A percentile compares a stretch with the other conserved stretches of the same genome.
phyloP scores from a whole-genome alignment of 352 stramenopile species.

The Aphanomyces invadans region DNA sequence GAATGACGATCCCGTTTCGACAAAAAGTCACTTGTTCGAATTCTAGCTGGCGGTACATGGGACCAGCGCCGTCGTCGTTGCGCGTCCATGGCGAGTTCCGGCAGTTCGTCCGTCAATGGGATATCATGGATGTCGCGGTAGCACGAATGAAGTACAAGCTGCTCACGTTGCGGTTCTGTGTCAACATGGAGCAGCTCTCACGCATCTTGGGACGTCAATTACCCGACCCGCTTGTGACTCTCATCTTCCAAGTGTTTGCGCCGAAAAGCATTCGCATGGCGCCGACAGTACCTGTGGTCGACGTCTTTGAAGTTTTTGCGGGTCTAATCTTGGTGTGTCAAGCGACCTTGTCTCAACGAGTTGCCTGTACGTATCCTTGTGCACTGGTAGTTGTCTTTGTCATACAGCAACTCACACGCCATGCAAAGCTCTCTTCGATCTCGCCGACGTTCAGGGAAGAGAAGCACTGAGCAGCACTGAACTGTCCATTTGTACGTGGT shows the following conservation, averaged over 20 bases:
- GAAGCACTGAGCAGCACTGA: not conserved
- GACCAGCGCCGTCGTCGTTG: constrained; percentile 2
- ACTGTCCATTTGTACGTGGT: constrained; percentile 4
- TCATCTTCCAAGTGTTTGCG: constrained; percentile 43
- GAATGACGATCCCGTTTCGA: not conserved
- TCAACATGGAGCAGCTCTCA: constrained; percentile 48
- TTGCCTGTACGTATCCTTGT: constrained; percentile 6
- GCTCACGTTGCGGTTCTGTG: constrained; percentile 48
- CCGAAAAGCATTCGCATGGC: constrained; percentile 43
- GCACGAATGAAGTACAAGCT: constrained; percentile 31
- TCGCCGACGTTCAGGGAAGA: not conserved
- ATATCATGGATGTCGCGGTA: constrained; percentile 7
- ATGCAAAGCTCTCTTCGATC: constrained; percentile 7
- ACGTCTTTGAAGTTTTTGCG: constrained; percentile 60
- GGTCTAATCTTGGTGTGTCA: constrained; percentile 56
- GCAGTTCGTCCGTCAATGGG: not conserved
- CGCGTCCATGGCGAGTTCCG: constrained; percentile 6
- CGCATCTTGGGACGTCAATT: constrained; percentile 31
- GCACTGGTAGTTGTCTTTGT: not conserved
- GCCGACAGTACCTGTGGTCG: constrained; percentile 55
- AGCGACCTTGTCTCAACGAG: constrained; percentile 24
- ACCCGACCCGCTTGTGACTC: constrained; percentile 17
- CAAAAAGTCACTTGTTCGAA: constrained; percentile 1
- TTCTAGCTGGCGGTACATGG: not conserved
- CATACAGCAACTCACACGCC: not conserved